phyloP scores from a whole-genome alignment of 2,329 filamentous ascomycete genomes.

The Cladosporium cucumerinum region DNA sequence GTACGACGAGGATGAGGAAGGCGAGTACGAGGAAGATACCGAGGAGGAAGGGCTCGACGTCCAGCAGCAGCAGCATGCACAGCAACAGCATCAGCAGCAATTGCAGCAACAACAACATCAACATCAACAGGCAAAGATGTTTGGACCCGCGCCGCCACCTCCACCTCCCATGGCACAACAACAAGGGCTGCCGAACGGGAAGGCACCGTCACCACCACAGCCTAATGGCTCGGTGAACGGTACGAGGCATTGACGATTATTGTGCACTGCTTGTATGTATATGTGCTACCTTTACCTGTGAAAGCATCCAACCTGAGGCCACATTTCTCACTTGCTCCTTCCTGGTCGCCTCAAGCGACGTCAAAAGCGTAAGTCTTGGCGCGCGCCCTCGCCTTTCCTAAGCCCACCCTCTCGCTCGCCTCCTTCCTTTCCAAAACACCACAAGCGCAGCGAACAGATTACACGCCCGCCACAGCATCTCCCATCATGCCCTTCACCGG shows the following conservation, averaged over 20 bases:
- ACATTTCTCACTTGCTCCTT: neutral
- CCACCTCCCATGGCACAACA: slow-evolving; percentile 39
- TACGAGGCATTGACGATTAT: slow-evolving; percentile 26
- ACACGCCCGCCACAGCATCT: slow-evolving; percentile 28
- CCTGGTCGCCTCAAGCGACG: neutral
- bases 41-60: slow-evolving; percentile 46
- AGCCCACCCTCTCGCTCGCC: neutral
- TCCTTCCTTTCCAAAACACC: slow-evolving; percentile 7
- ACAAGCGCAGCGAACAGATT: slow-evolving; percentile 33
- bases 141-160: slow-evolving; percentile 49
- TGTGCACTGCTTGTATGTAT: slow-evolving; percentile 14
- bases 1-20: slow-evolving; percentile 54
- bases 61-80: slow-evolving; percentile 19
- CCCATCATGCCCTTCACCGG: neutral
- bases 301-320: neutral
- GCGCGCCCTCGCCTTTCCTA: neutral
- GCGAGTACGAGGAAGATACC: slow-evolving; percentile 62
- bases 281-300: slow-evolving; percentile 11
- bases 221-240: slow-evolving; percentile 28
- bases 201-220: slow-evolving; percentile 13
- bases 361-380: slow-evolving; percentile 8
- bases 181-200: slow-evolving; percentile 29
- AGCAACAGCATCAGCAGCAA: neutral
- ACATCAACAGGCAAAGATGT: slow-evolving; percentile 30
- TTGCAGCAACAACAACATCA: neutral